These are phyloP conservation scores for Zygosaccharomyces sapae DNA, from an alignment of 1,139 yeast species.

Conservation along the genomic window DNA sequence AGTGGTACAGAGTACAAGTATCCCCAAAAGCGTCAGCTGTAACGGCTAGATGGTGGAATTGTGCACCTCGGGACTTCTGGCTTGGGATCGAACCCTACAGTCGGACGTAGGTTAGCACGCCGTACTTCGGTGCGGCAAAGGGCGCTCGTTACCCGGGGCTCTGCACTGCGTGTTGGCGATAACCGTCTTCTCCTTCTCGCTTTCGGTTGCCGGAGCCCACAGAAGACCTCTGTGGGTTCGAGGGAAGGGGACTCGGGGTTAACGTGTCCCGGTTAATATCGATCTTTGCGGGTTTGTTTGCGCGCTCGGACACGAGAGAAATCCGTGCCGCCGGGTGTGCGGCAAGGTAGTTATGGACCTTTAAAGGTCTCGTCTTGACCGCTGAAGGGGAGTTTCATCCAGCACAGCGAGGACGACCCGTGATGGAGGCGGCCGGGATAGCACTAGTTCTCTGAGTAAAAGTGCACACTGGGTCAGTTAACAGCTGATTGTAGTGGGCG, in stretches of 20 bases:
- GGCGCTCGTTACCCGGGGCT: constrained; percentile 6
- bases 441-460: constrained; percentile 33
- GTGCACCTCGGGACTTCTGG: constrained; percentile 32
- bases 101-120: constrained; percentile 30
- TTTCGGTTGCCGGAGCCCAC: constrained; percentile 4
- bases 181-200: constrained; percentile 16
- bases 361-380: constrained; percentile 31
- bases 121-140: constrained; percentile 13
- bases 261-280: constrained; percentile 41
- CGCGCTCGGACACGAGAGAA: constrained; percentile 33
- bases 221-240: background rate
- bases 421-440: constrained; percentile 43
- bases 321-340: constrained; percentile 28
- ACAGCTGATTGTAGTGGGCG: constrained; percentile 8
- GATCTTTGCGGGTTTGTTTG: constrained; percentile 38
- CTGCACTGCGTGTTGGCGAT: constrained; percentile 26
- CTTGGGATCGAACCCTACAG: constrained; percentile 35
- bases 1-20: too few relatives aligned
- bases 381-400: constrained; percentile 45
- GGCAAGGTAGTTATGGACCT: constrained; percentile 32
- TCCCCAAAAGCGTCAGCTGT: constrained; percentile 29
- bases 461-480: constrained; percentile 10
- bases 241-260: constrained; percentile 12
- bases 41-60: constrained; percentile 39
- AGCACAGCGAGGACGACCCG: constrained; percentile 42